Conservation (phyloP, 1,284 basidiomycete species). For the Calocybe gambosa region DNA sequence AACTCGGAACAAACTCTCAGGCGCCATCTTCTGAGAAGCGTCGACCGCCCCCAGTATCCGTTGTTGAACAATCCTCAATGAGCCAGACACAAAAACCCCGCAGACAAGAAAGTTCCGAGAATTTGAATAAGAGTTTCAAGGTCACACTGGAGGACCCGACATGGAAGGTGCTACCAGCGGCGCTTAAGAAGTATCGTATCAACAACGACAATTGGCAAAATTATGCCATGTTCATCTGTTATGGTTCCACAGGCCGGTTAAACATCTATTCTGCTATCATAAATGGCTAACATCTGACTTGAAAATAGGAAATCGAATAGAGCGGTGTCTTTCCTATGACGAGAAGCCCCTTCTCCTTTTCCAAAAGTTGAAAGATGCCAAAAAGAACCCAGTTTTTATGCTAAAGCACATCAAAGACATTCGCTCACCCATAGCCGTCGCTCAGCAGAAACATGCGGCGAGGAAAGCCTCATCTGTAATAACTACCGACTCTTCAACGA, state of each 20-base stretch:
- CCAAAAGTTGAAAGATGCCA: constrained; percentile 94
- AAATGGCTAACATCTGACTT: background rate
- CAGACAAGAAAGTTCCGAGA: constrained; percentile 67
- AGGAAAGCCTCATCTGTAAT: constrained; percentile 61
- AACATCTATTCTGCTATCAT: background rate
- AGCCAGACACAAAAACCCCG: constrained; percentile 37
- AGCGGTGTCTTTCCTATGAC: constrained; percentile 95
- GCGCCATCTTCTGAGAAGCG: constrained; percentile 19
- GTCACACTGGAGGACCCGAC: constrained; percentile 95
- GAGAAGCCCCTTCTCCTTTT: constrained; percentile 96
- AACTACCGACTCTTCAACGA: constrained; percentile 32
- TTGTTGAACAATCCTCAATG: constrained; percentile 26
- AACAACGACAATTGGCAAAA: constrained; percentile 98
- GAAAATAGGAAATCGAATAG: constrained; percentile 63
- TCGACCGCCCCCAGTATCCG: constrained; percentile 21
- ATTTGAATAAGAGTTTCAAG: constrained; percentile 76
- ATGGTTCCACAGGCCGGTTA: constrained; percentile 76
- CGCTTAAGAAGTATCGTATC: constrained; percentile 98
- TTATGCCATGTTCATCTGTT: constrained; percentile 99
- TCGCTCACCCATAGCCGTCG: constrained; percentile 91
- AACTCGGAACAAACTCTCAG: constrained; percentile 18
- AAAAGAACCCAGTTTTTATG: constrained; percentile 99
- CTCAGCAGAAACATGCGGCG: constrained; percentile 88
- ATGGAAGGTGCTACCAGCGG: constrained; percentile 96
- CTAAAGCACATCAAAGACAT: constrained; percentile 98